These are phyloP conservation scores for Spencermartinsiella ligniputridi DNA, from an alignment of 1,139 yeast genomes.

Conservation along the genomic window DNA sequence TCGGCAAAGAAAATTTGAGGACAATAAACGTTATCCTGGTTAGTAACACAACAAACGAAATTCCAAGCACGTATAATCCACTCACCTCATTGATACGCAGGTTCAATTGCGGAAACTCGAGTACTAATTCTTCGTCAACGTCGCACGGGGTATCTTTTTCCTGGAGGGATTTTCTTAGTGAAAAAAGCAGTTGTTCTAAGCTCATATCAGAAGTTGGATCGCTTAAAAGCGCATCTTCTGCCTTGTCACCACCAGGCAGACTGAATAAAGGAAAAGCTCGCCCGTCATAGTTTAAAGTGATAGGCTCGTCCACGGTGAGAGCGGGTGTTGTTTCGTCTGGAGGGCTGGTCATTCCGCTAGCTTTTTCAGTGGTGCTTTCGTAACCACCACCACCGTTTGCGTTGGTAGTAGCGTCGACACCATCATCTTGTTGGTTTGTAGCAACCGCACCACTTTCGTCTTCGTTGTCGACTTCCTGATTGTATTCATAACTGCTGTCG, in stretches of 20 bases:
- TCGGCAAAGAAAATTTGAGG: background rate
- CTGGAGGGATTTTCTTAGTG: background rate
- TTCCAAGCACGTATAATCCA: background rate
- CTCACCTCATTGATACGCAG: conserved; percentile 2
- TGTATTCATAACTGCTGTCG: background rate
- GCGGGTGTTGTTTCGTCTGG: background rate
- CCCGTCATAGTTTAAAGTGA: background rate
- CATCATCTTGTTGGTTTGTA: no score
- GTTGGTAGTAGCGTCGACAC: no score
- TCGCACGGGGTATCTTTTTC: background rate
- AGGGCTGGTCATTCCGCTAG: background rate
- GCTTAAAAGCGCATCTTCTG: background rate
- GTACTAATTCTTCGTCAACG: conserved; percentile 1
- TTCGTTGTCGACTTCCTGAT: background rate
- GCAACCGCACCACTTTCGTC: no score
- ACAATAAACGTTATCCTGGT: conserved; percentile 3
- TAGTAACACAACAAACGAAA: background rate
- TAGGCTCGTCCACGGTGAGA: background rate
- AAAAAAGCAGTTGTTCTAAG: background rate
- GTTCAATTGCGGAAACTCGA: conserved; percentile 1
- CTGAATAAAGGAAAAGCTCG: background rate
- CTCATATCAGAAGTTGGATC: background rate
- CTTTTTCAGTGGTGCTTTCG: background rate
- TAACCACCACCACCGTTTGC: background rate
- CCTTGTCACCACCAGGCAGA: no score